Conservation (phyloP, 805 yeast genomes). For the Starmerella sp. region DNA sequence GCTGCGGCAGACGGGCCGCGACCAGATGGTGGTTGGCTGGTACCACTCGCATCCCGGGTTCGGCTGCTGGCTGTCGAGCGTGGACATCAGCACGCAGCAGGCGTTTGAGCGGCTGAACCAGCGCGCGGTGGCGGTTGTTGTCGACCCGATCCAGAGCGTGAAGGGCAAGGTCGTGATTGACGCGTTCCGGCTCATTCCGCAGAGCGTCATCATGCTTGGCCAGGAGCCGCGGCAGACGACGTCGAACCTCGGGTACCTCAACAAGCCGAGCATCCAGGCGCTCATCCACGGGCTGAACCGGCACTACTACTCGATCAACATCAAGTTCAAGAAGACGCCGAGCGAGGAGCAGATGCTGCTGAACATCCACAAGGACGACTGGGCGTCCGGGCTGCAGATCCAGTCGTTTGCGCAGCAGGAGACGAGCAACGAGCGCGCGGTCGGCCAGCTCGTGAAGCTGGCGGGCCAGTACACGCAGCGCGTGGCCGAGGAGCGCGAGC, state of each 20-base stretch:
- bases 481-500: conserved; percentile 82
- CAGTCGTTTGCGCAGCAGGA: conserved; percentile 69
- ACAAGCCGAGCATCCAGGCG: conserved; percentile 94
- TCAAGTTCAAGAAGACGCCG: conserved; percentile 85
- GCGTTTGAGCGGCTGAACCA: conserved; percentile 92
- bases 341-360: conserved; percentile 87
- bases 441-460: conserved; percentile 72
- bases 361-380: conserved; percentile 85
- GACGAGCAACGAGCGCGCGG: conserved; percentile 57
- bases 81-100: conserved; percentile 95
- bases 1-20: conserved; percentile 98
- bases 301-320: conserved; percentile 89
- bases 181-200: conserved; percentile 87
- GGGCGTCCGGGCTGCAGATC: conserved; percentile 86
- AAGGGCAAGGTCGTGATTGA: conserved; percentile 98
- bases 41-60: conserved; percentile 99
- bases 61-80: conserved; percentile 98
- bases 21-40: conserved; percentile 99
- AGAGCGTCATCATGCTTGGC: conserved; percentile 81
- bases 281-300: conserved; percentile 94
- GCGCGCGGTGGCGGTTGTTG: conserved; percentile 95
- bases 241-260: conserved; percentile 85
- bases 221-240: conserved; percentile 98
- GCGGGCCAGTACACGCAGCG: conserved; percentile 83
- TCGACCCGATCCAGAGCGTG: conserved; percentile 97